Evolutionary conservation across 1,284 basidiomycete species (phyloP).

Genomic region (Amylostereum areolatum): DNA sequence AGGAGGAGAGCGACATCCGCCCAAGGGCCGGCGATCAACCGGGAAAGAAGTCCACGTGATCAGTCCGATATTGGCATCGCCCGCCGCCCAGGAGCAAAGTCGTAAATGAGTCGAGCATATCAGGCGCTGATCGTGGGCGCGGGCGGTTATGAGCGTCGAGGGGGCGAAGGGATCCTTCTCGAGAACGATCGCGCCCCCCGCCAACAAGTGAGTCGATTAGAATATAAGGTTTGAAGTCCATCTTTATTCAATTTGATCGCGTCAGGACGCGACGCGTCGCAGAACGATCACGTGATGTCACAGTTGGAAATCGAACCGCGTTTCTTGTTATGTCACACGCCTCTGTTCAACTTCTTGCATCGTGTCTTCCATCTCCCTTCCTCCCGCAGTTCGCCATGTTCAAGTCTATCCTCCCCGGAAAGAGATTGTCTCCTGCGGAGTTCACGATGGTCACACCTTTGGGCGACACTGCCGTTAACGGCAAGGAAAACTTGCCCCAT

Average conservation of each 20-base stretch:
- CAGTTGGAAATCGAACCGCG: neutral
- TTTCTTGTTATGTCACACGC: neutral
- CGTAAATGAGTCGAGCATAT: too few relatives aligned
- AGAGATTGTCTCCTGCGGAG: constrained; percentile 55
- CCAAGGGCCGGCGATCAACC: too few relatives aligned
- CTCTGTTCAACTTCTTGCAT: neutral
- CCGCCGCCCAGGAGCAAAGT: too few relatives aligned
- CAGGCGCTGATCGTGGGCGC: too few relatives aligned
- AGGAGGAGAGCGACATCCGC: too few relatives aligned
- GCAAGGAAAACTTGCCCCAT: constrained; percentile 51
- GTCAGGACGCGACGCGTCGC: too few relatives aligned
- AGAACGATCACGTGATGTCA: neutral
- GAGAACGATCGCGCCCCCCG: neutral
- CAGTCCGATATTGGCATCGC: too few relatives aligned
- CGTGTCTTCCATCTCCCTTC: neutral
- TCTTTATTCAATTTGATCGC: too few relatives aligned
- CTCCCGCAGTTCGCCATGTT: constrained; percentile 44
- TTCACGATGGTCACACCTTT: constrained; percentile 65
- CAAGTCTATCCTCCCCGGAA: constrained; percentile 65
- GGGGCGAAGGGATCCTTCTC: neutral
- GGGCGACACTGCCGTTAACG: constrained; percentile 36
- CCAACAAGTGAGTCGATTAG: too few relatives aligned
- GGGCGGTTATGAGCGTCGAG: too few relatives aligned
- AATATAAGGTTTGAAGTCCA: too few relatives aligned
- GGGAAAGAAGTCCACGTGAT: too few relatives aligned